These are phyloP conservation scores for Eutrema japonicum DNA, from an alignment of 345 rosid genomes.

Conservation along the genomic window DNA sequence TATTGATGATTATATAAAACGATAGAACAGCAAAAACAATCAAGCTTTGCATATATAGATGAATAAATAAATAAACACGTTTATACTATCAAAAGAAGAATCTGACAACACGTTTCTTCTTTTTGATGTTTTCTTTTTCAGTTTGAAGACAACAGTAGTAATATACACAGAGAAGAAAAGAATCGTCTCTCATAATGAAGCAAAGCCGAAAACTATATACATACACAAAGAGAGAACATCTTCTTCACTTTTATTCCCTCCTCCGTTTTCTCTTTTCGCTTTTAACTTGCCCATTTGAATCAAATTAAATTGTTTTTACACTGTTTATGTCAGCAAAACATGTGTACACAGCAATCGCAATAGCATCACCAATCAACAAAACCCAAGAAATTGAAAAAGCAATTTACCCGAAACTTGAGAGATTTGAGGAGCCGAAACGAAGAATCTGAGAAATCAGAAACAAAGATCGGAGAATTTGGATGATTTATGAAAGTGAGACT, in stretches of 20 bases:
- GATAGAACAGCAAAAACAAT: neutral
- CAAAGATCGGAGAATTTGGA: constrained; percentile 1
- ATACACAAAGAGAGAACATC: neutral
- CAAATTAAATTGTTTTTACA: neutral
- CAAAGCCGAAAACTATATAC: neutral
- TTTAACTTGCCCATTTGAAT: neutral
- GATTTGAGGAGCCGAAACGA: neutral
- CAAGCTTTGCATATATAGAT: constrained; percentile 9
- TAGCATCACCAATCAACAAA: constrained; percentile 13
- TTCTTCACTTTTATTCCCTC: neutral
- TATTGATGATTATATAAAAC: constrained; percentile 24
- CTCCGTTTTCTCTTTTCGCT: neutral
- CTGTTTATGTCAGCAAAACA: neutral
- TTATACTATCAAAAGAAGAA: constrained; percentile 31
- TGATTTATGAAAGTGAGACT: neutral
- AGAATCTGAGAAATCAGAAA: neutral
- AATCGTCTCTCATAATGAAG: constrained; percentile 16
- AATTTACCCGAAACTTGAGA: constrained; percentile 1
- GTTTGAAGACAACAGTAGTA: constrained; percentile 3
- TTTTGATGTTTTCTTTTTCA: neutral
- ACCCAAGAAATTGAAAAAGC: constrained; percentile 1
- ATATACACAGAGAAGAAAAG: constrained; percentile 25
- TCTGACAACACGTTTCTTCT: neutral
- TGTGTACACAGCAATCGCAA: constrained; percentile 15
- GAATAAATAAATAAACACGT: constrained; percentile 16